A percentile compares a stretch with the other conserved stretches of the same genome.
phyloP scores from a whole-genome alignment of 768 basidiomycete species.

The Coprinellus aureogranulatus region DNA sequence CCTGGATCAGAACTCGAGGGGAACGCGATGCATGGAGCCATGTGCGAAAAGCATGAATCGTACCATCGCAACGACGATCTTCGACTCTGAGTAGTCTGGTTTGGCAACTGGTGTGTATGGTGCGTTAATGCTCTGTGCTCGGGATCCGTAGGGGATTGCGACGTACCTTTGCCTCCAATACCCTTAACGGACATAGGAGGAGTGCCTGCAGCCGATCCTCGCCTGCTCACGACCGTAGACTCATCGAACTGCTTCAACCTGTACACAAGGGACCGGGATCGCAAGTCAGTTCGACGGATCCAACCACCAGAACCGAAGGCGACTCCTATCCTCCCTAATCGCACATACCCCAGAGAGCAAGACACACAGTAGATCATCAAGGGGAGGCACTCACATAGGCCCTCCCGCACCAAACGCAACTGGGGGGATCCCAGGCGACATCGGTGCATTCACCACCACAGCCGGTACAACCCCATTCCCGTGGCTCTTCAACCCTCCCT shows the following conservation, averaged over 20 bases:
- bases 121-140: too few relatives aligned
- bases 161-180: constrained; percentile 81
- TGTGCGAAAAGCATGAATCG: too few relatives aligned
- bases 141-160: not conserved
- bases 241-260: constrained; percentile 83
- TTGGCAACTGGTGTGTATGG: constrained; percentile 73
- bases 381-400: constrained; percentile 58
- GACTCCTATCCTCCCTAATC: not conserved
- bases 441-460: constrained; percentile 13
- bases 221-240: constrained; percentile 66
- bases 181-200: constrained; percentile 84
- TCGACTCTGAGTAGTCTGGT: constrained; percentile 97
- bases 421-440: constrained; percentile 50
- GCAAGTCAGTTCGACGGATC: not conserved
- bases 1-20: not conserved
- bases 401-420: constrained; percentile 71
- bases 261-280: not conserved
- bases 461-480: constrained; percentile 15
- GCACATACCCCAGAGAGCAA: not conserved
- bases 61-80: constrained; percentile 99
- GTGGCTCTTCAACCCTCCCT: constrained; percentile 46
- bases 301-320: not conserved
- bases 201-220: constrained; percentile 70
- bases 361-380: not conserved
- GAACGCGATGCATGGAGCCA: not conserved